Percentiles rank a stretch among this genome's conserved stretches.
Conservation (phyloP, 768 basidiomycete genomes). For the Imleria badia region DNA sequence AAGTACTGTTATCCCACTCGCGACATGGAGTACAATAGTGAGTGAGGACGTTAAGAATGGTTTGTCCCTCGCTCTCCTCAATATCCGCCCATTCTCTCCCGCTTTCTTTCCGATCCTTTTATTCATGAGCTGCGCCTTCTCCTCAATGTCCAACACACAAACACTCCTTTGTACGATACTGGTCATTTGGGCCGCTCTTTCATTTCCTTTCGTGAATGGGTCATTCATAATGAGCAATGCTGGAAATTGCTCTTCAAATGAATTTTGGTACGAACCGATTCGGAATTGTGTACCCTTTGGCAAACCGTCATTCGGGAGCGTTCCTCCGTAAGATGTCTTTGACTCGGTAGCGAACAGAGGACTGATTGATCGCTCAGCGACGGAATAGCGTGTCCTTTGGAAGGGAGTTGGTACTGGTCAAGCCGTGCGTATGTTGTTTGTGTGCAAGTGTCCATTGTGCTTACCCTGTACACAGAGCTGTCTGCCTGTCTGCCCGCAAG, state of each 20-base stretch:
- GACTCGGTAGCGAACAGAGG: neutral
- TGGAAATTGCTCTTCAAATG: constrained; percentile 15
- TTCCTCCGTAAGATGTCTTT: constrained; percentile 14
- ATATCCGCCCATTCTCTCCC: neutral
- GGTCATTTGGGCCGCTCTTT: constrained; percentile 5
- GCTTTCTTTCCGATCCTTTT: neutral
- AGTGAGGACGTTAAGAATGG: neutral
- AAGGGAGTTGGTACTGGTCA: constrained; percentile 18
- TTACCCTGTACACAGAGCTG: constrained; percentile 7
- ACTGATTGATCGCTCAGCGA: constrained; percentile 6
- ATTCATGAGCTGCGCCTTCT: constrained; percentile 4
- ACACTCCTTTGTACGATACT: neutral
- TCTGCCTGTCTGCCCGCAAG: constrained; percentile 14
- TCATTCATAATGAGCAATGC: constrained; percentile 3
- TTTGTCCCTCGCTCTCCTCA: neutral
- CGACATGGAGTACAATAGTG: constrained; percentile 5
- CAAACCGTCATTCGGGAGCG: neutral
- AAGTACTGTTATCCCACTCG: neutral
- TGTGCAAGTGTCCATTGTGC: neutral
- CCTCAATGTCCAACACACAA: constrained; percentile 1
- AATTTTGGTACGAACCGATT: constrained; percentile 16
- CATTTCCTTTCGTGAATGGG: constrained; percentile 8
- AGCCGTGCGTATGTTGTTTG: constrained; percentile 4
- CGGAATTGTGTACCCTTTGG: constrained; percentile 9
- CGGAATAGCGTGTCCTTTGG: constrained; percentile 6